A percentile compares a stretch with the other conserved stretches of the same genome.
These are phyloP conservation scores for Phytophthora hibernalis DNA, from an alignment of 352 stramenopile genomes.

Conservation along the genomic window DNA sequence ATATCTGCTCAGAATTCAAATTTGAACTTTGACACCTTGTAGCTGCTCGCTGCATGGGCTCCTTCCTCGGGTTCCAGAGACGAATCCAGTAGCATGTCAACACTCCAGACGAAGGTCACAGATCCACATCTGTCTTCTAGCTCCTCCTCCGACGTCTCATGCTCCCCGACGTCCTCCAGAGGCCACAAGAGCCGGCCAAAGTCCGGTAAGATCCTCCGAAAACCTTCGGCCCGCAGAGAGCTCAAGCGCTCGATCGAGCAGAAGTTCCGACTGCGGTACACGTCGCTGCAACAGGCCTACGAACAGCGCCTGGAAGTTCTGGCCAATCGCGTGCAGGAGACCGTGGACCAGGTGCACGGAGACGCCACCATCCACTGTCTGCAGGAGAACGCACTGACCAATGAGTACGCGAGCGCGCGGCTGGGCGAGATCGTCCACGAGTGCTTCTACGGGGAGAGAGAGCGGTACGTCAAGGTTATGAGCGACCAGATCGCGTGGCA, in stretches of 20 bases:
- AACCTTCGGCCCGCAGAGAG: conserved; percentile 33
- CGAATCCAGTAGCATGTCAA: conserved; percentile 3
- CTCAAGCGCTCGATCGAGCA: conserved; percentile 68
- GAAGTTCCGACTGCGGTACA: conserved; percentile 77
- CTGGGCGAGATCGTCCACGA: conserved; percentile 75
- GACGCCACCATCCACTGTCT: conserved; percentile 71
- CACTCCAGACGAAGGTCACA: neutral
- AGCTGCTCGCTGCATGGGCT: conserved; percentile 23
- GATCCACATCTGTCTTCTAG: conserved; percentile 3
- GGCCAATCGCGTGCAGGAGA: conserved; percentile 55
- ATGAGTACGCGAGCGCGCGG: conserved; percentile 64
- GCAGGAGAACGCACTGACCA: conserved; percentile 69
- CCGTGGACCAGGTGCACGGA: conserved; percentile 58
- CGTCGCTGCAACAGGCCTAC: conserved; percentile 73
- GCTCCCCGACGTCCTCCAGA: conserved; percentile 15
- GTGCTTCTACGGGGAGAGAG: conserved; percentile 69
- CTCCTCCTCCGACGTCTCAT: conserved; percentile 17
- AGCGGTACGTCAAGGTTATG: conserved; percentile 78
- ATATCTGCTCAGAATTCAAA: conserved; percentile 4
- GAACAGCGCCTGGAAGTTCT: conserved; percentile 73
- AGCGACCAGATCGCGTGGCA: conserved; percentile 79
- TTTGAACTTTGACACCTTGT: conserved; percentile 12
- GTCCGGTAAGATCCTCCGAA: conserved; percentile 5
- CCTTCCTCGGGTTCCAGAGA: conserved; percentile 13
- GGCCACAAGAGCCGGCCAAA: conserved; percentile 32